Base-by-base conservation (phyloP, 2,329 filamentous ascomycete genomes). In the Truncatella angustata region DNA sequence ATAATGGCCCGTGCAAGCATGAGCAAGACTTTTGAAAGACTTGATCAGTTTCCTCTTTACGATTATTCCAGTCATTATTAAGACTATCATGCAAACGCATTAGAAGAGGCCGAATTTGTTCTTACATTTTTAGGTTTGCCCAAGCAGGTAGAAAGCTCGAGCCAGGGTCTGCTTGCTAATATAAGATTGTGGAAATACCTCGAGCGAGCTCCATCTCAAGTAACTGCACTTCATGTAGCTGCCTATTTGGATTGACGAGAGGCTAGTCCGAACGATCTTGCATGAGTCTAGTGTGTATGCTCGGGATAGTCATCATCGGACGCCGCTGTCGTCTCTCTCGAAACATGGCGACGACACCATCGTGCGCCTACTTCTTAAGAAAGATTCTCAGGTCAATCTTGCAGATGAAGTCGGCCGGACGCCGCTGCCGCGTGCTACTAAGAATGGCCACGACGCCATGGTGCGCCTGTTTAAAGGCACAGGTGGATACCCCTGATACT, bases 271-370 rank as follows among this genome's bases (percentile, higher is more conserved):
- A 12, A 12, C 4, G 18, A 4, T 4, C 10, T 16, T 4, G 10
- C 4, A 16, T 36, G 4, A 12, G 18, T 4, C 10, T 4, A 4
- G 34, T 36, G 4, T 12, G 18, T 4, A 36, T 36, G 4, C 34
- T 36, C 34, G 10, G 34, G 34, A 36, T 12, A 36, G 34, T 4
- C 10, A 55, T 0, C 66, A 66, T 0, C 65, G 66, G n/a, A 73
- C 71, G 2, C 71, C 72, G 1, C 48, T 74, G 6, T 24, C 20
- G 6, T 14, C 6, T 5, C 24, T 28, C 12, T 24, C 43, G n/a
- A 14, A 10, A 10, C 16, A 21, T 4, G 43, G 43, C 26, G 24
- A 46, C 16, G 30, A 10, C 10, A 7, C 4, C 3, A 35, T 46
- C 9, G 43, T 34, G n/a, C 43, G 26, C 9, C 12, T 46, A 16